These are phyloP conservation scores for Gossypioides kirkii DNA, from an alignment of 345 rosid genomes.

Conservation along the genomic window DNA sequence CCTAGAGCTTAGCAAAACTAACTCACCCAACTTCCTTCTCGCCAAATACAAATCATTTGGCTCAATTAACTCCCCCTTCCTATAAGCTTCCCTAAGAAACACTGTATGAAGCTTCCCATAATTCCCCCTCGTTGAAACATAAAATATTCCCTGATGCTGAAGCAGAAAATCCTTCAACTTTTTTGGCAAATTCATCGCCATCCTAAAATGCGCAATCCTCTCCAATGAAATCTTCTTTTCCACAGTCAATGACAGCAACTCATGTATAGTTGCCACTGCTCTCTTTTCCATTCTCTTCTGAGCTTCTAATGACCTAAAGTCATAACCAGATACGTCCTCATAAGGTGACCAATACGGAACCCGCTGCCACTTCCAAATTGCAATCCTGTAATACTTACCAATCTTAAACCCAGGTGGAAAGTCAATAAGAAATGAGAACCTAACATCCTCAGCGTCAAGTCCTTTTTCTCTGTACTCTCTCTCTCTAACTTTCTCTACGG, in stretches of 20 bases:
- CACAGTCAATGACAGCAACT: constrained; percentile 66
- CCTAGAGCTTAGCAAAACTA: constrained; percentile 74
- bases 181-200: constrained; percentile 73
- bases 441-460: constrained; percentile 66
- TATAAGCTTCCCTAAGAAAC: constrained; percentile 83
- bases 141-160: constrained; percentile 91
- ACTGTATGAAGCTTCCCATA: constrained; percentile 89
- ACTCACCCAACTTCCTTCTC: constrained; percentile 72
- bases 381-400: constrained; percentile 78
- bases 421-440: constrained; percentile 78
- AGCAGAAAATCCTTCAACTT: constrained; percentile 82
- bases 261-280: constrained; percentile 87
- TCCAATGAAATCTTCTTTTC: constrained; percentile 72
- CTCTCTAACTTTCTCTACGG: constrained; percentile 78
- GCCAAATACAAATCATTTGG: constrained; percentile 18
- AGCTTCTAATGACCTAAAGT: constrained; percentile 54
- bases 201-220: constrained; percentile 43
- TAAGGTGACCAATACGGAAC: constrained; percentile 93
- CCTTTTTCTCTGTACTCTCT: constrained; percentile 79
- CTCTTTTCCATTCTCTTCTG: constrained; percentile 94
- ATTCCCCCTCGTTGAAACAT: constrained; percentile 91
- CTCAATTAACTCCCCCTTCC: constrained; percentile 71
- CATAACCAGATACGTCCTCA: constrained; percentile 61
- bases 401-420: constrained; percentile 95
- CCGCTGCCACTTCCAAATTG: constrained; percentile 97